Base-by-base conservation (phyloP, 192 early-diverging fungal genomes). In the Spizellomyces sp. region DNA sequence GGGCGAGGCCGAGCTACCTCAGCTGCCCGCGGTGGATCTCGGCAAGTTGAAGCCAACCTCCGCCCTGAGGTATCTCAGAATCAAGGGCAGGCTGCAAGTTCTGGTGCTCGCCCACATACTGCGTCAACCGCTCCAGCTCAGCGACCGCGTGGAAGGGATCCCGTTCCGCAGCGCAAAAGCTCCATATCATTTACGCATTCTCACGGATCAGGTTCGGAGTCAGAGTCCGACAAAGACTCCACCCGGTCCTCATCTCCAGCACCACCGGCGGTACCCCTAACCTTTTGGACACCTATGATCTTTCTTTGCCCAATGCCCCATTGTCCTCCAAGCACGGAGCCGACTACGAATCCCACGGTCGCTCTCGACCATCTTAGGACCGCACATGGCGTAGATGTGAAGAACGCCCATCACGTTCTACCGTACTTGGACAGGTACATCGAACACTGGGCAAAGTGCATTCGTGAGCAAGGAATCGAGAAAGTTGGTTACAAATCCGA, bases 341-440 rank as follows among this genome's bases (percentile, higher is more conserved):
- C 66, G 45, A 80, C 91, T 14, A 82, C 74, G 21, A 84, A 90
- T 70, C 89, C 91, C 19, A 87, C 80, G 5, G 84, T 86, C 12
- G 70, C 93, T 8, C 83, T 87, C 14, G 71, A 75, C 0, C 94
- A 95, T 74, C 65, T 95, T 64, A 83, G 86, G 48, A 74, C 81
- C 14, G 80, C 66, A 6, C 94, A 95, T 77, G 48, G 81, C 10
- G 22, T 93, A 43, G 75, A 75, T 3, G 89, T 95, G 68, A 85
- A 84, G 69, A 87, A 92, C 62, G 75, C 92, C 14, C 85, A 89
- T 64, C 92, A 93, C 64, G 90, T 93, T 83, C 87, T 89, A 64
- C 88, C 93, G 66, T 83, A 86, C 4, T 66, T 94, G 50, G 90
- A 95, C 62, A 74, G 79, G 22, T 95, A 95, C 75, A 71, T 95